Evolutionary conservation across 495 filamentous ascomycete species (phyloP), one percentile per base, ranked within the genome.

Genomic region (Penicillium coprophilum): DNA sequence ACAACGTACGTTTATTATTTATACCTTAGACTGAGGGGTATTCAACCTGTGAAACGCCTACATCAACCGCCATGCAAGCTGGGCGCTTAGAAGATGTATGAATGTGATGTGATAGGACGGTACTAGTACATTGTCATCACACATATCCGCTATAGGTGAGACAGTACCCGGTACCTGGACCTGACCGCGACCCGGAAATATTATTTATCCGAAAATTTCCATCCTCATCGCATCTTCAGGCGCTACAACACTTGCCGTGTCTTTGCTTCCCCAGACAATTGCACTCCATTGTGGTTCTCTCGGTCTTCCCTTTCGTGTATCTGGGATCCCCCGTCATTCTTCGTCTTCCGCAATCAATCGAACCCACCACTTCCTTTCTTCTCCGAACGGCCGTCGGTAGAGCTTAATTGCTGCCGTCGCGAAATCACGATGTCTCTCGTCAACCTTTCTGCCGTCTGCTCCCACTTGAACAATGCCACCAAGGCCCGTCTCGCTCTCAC

Each of bases 401-500:
- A 46, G 56, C 59, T 55, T 46, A 56, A 60, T 63, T 55, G 65
- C 63, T 73, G 56, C 58, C 57, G n/a, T 31, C 46, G 32, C 53
- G 45, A 61, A 46, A 41, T 53, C 64, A 73, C 61, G 46, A 97
- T 97, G 94, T 96, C 91, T 67, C 86, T 98, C 77, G 79, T 84
- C 66, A 84, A 85, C 71, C 82, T 97, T 63, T 75, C 85, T 50
- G 72, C 93, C 79, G 82, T 91, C 64, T 96, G 90, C 76, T 90
- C 91, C 49, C 94, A 97, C 80, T 82, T 98, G 36, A 91, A 96
- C 77, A 98, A 98, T 79, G 89, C 89, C 64, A 87, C 89, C 46
- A 87, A 86, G 68, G 92, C 89, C 7, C 88, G 88, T 1, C 85
- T 98, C 4, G 89, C 88, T 55, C 80, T 96, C 4, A 97, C 95